Evolutionary conservation across 2,329 filamentous ascomycete species (phyloP).

Genomic region (Graphiopsis chlorocephala): DNA sequence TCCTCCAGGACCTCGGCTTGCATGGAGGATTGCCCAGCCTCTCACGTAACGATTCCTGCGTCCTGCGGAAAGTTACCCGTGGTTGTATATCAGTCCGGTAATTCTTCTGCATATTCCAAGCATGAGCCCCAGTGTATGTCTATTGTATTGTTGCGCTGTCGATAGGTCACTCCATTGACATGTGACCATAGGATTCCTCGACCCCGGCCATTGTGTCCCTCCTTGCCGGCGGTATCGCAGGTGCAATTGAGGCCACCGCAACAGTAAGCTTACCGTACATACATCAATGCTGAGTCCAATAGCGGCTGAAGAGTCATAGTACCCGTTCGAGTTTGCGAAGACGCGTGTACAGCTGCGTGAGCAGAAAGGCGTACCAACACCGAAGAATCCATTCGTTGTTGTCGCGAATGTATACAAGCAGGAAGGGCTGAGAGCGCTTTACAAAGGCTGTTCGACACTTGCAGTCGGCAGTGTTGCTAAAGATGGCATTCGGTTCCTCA

Average conservation of each 20-base stretch:
- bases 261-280: conserved; percentile 23
- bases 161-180: neutral
- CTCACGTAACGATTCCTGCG: neutral
- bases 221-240: conserved; percentile 36
- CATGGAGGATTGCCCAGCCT: neutral
- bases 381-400: conserved; percentile 58
- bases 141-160: too few relatives aligned
- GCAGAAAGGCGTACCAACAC: conserved; percentile 43
- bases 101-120: neutral
- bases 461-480: conserved; percentile 62
- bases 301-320: conserved; percentile 31
- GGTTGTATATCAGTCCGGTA: neutral
- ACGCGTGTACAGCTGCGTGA: conserved; percentile 58
- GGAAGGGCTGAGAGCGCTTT: conserved; percentile 59
- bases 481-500: conserved; percentile 64
- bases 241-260: conserved; percentile 33
- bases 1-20: conserved; percentile 7
- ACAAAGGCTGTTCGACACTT: conserved; percentile 62
- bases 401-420: conserved; percentile 54
- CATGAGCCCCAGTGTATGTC: conserved; percentile 11
- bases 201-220: conserved; percentile 36
- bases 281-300: neutral
- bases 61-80: neutral
- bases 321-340: conserved; percentile 68
- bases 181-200: conserved; percentile 18